Percentiles rank a stretch among this genome's conserved stretches.
These are phyloP conservation scores for Lactarius sp. DNA, from an alignment of 768 basidiomycete genomes.

Conservation along the genomic window DNA sequence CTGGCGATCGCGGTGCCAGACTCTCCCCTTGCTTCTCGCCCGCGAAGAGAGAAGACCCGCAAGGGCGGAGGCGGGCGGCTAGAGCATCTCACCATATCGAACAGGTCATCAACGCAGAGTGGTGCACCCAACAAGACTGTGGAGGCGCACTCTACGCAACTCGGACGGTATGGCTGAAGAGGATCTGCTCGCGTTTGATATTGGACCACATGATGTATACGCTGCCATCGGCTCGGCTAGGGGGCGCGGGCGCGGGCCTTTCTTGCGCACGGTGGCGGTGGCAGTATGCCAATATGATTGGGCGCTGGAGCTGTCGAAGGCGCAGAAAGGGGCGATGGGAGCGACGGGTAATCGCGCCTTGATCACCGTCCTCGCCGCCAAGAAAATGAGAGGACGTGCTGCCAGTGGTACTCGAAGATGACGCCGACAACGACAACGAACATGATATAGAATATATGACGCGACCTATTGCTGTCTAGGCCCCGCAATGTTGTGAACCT, in stretches of 20 bases:
- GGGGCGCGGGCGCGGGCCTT: slow-evolving; percentile 54
- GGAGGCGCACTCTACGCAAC: too few species aligned
- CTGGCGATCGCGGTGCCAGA: too few species aligned
- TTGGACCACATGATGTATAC: too few species aligned
- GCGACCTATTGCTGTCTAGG: not conserved
- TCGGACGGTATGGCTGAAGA: too few species aligned
- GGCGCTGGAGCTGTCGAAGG: slow-evolving; percentile 34
- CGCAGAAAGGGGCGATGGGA: slow-evolving; percentile 29
- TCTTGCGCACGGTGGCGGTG: slow-evolving; percentile 69
- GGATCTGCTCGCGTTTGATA: too few species aligned
- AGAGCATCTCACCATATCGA: too few species aligned
- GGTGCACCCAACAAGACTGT: too few species aligned
- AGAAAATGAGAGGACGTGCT: not conserved
- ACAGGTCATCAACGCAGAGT: too few species aligned
- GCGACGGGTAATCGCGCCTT: not conserved
- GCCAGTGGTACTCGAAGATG: slow-evolving; percentile 4
- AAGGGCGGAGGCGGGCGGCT: too few species aligned
- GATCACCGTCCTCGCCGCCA: not conserved
- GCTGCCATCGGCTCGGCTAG: slow-evolving; percentile 48
- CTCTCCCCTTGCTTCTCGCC: too few species aligned
- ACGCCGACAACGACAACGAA: not conserved
- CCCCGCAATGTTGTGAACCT: not conserved
- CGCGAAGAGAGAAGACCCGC: too few species aligned
- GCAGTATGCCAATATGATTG: slow-evolving; percentile 66
- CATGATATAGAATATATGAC: not conserved